phyloP scores from a whole-genome alignment of 768 basidiomycete species.

The Kwoniella dejecticola region DNA sequence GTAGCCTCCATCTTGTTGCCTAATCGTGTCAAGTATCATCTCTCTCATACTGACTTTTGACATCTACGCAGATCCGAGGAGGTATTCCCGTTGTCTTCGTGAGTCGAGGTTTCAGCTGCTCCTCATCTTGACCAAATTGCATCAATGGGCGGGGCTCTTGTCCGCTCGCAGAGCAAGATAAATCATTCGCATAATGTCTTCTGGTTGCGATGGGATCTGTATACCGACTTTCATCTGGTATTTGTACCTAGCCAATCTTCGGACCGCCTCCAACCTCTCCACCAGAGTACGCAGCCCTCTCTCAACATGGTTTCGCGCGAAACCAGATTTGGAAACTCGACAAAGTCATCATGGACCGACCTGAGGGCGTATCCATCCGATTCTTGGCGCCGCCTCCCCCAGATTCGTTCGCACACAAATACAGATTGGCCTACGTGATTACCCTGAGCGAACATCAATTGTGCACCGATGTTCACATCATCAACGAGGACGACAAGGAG shows the following conservation, averaged over 20 bases:
- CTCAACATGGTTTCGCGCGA: conserved; percentile 91
- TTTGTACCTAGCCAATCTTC: conserved; percentile 78
- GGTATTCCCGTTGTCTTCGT: conserved; percentile 66
- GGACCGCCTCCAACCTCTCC: conserved; percentile 71
- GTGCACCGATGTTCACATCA: conserved; percentile 75
- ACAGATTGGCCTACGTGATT: conserved; percentile 77
- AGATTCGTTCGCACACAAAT: conserved; percentile 65
- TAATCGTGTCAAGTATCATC: too few species aligned
- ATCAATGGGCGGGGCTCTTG: too few species aligned
- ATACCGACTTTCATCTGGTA: too few species aligned
- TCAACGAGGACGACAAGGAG: conserved; percentile 62
- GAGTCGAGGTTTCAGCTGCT: conserved; percentile 28
- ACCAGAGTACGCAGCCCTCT: conserved; percentile 63
- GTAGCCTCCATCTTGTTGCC: neutral
- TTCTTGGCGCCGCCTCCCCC: conserved; percentile 71
- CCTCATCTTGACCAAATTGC: too few species aligned
- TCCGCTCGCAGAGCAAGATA: too few species aligned
- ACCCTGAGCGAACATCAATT: conserved; percentile 73
- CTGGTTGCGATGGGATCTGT: too few species aligned
- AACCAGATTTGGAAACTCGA: conserved; percentile 73
- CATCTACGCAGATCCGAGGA: conserved; percentile 54
- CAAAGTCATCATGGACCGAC: conserved; percentile 67
- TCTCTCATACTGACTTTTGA: neutral
- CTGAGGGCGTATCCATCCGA: conserved; percentile 71
- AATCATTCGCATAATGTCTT: too few species aligned